phyloP scores from a whole-genome alignment of 139 green algal species.

The Pycnococcus provasolii region DNA sequence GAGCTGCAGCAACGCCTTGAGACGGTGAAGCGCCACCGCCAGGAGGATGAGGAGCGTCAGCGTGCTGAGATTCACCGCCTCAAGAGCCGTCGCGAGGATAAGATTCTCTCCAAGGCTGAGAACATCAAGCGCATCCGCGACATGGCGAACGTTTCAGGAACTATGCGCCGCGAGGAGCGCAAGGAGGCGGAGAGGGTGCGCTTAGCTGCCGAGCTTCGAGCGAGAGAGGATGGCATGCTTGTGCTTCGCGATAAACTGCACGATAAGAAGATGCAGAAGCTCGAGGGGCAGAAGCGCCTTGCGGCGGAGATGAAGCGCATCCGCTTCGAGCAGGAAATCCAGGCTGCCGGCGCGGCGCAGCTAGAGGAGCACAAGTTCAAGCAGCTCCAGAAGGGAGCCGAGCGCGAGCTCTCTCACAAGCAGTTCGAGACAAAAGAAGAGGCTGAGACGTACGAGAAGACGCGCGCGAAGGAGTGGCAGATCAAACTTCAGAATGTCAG shows the following conservation, averaged over 20 bases:
- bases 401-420: not conserved
- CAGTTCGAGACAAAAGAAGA: not conserved
- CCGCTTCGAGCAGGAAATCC: slow-evolving; percentile 5
- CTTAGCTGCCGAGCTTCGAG: too few species aligned
- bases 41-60: slow-evolving; percentile 44
- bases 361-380: slow-evolving; percentile 12
- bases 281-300: not conserved
- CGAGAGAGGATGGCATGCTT: too few species aligned
- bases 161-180: not conserved
- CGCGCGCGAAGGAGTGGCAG: not conserved
- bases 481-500: not conserved
- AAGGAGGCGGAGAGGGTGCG: not conserved
- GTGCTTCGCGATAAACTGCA: not conserved
- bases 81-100: slow-evolving; percentile 38
- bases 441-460: slow-evolving; percentile 2
- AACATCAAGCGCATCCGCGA: slow-evolving; percentile 45
- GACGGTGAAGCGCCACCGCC: slow-evolving; percentile 34
- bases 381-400: slow-evolving; percentile 3
- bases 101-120: slow-evolving; percentile 38
- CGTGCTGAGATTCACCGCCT: slow-evolving; percentile 35
- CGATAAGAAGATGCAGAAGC: not conserved
- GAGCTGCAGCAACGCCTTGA: slow-evolving; percentile 50
- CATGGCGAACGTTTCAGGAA: slow-evolving; percentile 14
- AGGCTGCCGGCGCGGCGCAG: slow-evolving; percentile 1
- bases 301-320: slow-evolving; percentile 10